These are phyloP conservation scores for Rhizoclosmatium globosum DNA, from an alignment of 192 early-diverging fungal genomes.

Conservation along the genomic window DNA sequence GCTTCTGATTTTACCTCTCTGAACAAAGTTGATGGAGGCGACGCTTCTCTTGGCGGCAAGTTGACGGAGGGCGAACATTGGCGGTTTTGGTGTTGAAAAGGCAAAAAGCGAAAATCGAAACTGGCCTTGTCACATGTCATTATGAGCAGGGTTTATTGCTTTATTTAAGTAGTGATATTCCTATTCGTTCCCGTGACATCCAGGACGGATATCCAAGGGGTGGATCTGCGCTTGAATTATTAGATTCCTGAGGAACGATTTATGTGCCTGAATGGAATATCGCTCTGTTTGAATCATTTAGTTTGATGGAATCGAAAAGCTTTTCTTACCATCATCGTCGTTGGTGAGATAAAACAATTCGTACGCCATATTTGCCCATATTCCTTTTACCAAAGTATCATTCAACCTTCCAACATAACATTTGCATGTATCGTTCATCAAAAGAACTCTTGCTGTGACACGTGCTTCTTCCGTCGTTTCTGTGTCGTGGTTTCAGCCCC, in stretches of 20 bases:
- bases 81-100: not conserved
- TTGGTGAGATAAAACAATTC: constrained; percentile 59
- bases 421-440: not conserved
- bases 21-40: constrained; percentile 7
- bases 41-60: constrained; percentile 10
- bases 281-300: constrained; percentile 38
- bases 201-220: constrained; percentile 58
- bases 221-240: constrained; percentile 53
- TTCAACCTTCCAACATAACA: constrained; percentile 30
- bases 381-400: constrained; percentile 32
- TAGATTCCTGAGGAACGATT: constrained; percentile 54
- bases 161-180: not conserved
- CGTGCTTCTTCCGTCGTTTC: constrained; percentile 34
- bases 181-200: constrained; percentile 15
- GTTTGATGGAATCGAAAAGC: not conserved
- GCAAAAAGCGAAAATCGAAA: constrained; percentile 15
- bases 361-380: constrained; percentile 56
- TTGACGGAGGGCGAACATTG: not conserved
- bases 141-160: not conserved
- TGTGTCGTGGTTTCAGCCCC: constrained; percentile 22
- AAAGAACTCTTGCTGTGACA: constrained; percentile 17
- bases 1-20: not conserved
- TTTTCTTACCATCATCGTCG: constrained; percentile 55
- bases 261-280: constrained; percentile 60
- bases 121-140: not conserved